A percentile compares a stretch with the other conserved stretches of the same genome.
Evolutionary conservation across 164 flowering plant species (phyloP).

Genomic region (Stephania cephalantha): DNA sequence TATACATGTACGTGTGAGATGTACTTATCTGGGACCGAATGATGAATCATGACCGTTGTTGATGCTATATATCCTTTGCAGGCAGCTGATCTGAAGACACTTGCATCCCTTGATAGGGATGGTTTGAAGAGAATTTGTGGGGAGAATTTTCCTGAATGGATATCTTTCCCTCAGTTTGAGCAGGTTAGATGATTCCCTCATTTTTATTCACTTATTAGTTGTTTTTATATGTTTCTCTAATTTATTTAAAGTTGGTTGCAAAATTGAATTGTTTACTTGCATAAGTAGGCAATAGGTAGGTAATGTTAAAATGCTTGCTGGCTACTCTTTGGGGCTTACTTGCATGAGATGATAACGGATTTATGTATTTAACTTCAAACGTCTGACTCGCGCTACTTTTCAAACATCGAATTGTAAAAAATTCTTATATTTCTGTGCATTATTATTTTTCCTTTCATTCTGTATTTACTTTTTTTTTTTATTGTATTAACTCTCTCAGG

Average conservation of each 20-base stretch:
- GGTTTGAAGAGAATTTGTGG: slow-evolving; percentile 93
- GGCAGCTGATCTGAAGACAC: slow-evolving; percentile 87
- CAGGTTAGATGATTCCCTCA: slow-evolving; percentile 50
- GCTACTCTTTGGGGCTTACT: background rate
- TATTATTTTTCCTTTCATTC: background rate
- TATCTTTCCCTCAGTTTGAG: slow-evolving; percentile 89
- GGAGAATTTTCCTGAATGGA: slow-evolving; percentile 89
- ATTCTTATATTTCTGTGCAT: background rate
- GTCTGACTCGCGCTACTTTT: too few relatives aligned
- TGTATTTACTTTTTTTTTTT: slow-evolving; percentile 5
- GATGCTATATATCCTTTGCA: slow-evolving; percentile 22
- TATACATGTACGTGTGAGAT: background rate
- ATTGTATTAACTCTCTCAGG: slow-evolving; percentile 44
- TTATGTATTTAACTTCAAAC: too few relatives aligned
- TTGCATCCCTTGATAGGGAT: slow-evolving; percentile 72
- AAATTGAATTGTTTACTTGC: background rate
- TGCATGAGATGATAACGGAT: too few relatives aligned
- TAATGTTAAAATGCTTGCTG: background rate
- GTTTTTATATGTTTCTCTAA: background rate
- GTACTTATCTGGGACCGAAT: background rate
- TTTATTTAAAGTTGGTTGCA: background rate
- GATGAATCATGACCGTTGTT: background rate
- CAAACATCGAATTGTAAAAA: too few relatives aligned
- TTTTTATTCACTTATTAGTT: background rate
- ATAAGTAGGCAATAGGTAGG: background rate